phyloP scores from a whole-genome alignment of 371 early-diverging fungal species.

The Batrachochytrium dendrobatidis region DNA sequence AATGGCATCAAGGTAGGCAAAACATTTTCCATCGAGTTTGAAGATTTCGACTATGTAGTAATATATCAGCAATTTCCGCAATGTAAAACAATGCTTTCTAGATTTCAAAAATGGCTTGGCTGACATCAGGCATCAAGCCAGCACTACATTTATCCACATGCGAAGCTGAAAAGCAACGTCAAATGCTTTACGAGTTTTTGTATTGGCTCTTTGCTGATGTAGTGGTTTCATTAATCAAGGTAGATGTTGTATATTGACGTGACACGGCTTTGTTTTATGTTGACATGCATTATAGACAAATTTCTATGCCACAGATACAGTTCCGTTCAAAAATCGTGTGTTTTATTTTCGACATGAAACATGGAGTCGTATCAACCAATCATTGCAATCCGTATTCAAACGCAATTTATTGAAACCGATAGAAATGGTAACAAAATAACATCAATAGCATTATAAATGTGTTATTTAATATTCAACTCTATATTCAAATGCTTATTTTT shows the following conservation, averaged over 20 bases:
- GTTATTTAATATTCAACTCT: no score
- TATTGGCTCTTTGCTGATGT: constrained; percentile 60
- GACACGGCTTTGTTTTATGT: not conserved
- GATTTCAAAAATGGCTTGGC: constrained; percentile 36
- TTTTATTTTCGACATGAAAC: constrained; percentile 73
- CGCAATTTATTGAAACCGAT: constrained; percentile 35
- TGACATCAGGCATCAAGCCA: constrained; percentile 12
- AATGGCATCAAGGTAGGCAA: constrained; percentile 49
- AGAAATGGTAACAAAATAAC: constrained; percentile 12
- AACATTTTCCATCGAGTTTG: no score
- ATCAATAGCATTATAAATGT: no score
- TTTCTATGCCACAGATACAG: constrained; percentile 71
- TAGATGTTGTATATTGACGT: constrained; percentile 6
- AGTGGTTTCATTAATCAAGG: constrained; percentile 50
- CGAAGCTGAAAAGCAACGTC: constrained; percentile 43
- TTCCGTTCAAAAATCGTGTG: constrained; percentile 43
- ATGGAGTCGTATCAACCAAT: constrained; percentile 51
- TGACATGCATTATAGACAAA: constrained; percentile 30
- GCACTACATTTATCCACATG: constrained; percentile 25
- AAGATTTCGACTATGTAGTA: not conserved
- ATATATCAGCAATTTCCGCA: not conserved
- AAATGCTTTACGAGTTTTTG: constrained; percentile 49
- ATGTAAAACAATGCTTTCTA: constrained; percentile 7
- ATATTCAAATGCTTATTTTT: no score
- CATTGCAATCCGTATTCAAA: constrained; percentile 34